A percentile compares a stretch with the other conserved stretches of the same genome.
phyloP scores from a whole-genome alignment of 176 grass and related monocot species.

The Chloris gayana region DNA sequence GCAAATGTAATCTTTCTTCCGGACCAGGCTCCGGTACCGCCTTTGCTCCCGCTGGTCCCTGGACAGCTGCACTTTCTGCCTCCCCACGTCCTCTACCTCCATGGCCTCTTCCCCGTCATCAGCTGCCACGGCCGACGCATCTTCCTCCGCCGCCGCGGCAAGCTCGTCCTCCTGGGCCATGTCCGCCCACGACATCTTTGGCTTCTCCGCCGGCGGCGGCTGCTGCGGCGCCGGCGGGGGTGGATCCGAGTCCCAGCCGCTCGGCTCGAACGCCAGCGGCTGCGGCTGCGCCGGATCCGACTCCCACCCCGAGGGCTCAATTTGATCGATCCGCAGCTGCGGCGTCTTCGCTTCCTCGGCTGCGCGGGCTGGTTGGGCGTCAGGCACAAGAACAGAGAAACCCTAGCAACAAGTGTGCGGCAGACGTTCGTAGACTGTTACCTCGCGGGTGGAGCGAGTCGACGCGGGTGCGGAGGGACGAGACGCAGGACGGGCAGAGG shows the following conservation, averaged over 20 bases:
- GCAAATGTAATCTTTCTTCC: constrained; percentile 51
- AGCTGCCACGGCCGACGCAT: neutral
- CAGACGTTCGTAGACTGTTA: constrained; percentile 12
- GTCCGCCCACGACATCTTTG: constrained; percentile 82
- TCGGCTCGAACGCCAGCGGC: constrained; percentile 47
- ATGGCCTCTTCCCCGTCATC: constrained; percentile 41
- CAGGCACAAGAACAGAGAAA: neutral
- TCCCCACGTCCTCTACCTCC: constrained; percentile 30
- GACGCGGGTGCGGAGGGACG: constrained; percentile 61
- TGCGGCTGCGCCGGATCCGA: constrained; percentile 39
- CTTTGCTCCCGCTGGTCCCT: constrained; percentile 60
- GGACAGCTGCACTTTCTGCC: constrained; percentile 23
- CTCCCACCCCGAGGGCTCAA: constrained; percentile 52
- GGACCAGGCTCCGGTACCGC: constrained; percentile 39
- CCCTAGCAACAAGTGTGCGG: constrained; percentile 21
- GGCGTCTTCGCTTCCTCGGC: constrained; percentile 31
- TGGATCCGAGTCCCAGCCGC: constrained; percentile 61
- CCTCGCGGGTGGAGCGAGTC: constrained; percentile 68
- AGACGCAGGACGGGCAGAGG: constrained; percentile 69
- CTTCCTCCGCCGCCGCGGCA: constrained; percentile 64
- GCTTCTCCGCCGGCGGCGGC: constrained; percentile 26
- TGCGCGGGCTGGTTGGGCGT: constrained; percentile 27
- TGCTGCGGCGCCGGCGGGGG: neutral
- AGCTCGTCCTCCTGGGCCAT: constrained; percentile 85
- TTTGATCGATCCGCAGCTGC: constrained; percentile 23